These are phyloP conservation scores for Fraxinus anomala DNA, from an alignment of 257 asterid species.

Conservation along the genomic window DNA sequence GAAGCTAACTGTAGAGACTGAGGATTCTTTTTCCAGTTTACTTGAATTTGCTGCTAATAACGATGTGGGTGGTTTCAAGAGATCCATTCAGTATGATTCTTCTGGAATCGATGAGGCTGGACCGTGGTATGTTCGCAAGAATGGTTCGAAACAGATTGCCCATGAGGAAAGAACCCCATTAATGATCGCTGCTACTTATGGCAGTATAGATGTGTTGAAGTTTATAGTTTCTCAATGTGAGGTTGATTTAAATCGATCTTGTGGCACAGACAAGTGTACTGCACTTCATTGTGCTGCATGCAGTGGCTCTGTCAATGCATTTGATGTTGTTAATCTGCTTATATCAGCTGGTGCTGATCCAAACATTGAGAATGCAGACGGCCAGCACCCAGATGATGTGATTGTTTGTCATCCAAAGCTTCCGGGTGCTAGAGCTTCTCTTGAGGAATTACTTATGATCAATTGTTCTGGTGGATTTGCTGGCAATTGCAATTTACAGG, in stretches of 20 bases:
- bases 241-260: slow-evolving; percentile 68
- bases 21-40: slow-evolving; percentile 73
- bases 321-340: slow-evolving; percentile 57
- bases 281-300: slow-evolving; percentile 94
- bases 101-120: slow-evolving; percentile 71
- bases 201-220: slow-evolving; percentile 75
- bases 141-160: slow-evolving; percentile 62
- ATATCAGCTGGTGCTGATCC: slow-evolving; percentile 91
- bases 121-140: slow-evolving; percentile 75
- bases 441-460: slow-evolving; percentile 62
- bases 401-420: slow-evolving; percentile 59
- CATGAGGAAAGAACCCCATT: slow-evolving; percentile 77
- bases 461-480: slow-evolving; percentile 59
- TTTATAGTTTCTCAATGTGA: slow-evolving; percentile 69
- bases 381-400: slow-evolving; percentile 65
- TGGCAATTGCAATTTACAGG: slow-evolving; percentile 44
- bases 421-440: slow-evolving; percentile 47
- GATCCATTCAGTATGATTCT: slow-evolving; percentile 63
- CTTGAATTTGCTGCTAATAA: slow-evolving; percentile 88
- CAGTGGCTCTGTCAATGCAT: slow-evolving; percentile 65
- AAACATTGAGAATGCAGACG: slow-evolving; percentile 59
- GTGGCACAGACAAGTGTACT: slow-evolving; percentile 75
- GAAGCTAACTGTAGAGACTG: slow-evolving; percentile 58
- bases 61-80: slow-evolving; percentile 66
- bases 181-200: slow-evolving; percentile 93